Evolutionary conservation across 352 stramenopile genomes (phyloP), one percentile per base, ranked within the genome.

Genomic region (Peronospora farinosa): DNA sequence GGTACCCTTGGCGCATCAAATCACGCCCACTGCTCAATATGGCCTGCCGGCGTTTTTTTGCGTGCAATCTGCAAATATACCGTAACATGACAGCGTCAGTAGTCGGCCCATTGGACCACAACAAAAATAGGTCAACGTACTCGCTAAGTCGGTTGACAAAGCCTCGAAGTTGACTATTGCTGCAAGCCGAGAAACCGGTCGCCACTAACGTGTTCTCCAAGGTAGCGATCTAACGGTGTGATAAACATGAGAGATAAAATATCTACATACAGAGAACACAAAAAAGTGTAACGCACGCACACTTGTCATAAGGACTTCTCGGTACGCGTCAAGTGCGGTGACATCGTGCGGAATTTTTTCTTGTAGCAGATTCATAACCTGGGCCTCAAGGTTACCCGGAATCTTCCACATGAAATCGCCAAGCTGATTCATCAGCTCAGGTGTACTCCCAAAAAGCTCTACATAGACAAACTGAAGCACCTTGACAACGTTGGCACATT

Each of bases 291-390:
- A 6, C 2, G 40, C 1, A 49, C 60, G 25, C 57, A 89, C 78
- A 17, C 69, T 53, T 31, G 58, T 59, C 12, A 47, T 35, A 1
- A 87, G 47, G 0, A 58, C 57, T 31, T 84, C 66, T 17, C 72
- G 59, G 46, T 85, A 90, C 19, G 51, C 44, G 11, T 74, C 65
- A 15, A 87, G 62, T 3, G 68, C 60, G 2, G 62, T 54, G 25
- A 68, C 55, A 43, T 87, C 76, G 42, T 86, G 76, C 0, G 78
- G 78, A 27, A 90, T 87, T 28, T 77, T 81, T 38, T 85, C 70
- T 30, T 86, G 74, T 3, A 90, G 47, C 21, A 84, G 28, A 27
- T 69, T 69, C 43, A 83, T 71, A 30, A 90, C 56, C 40, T 85
- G 70, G 3, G 70, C 67, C 47, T 90, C 78, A 7, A 90, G 56